These are phyloP conservation scores for Fagopyrum homotropicum DNA, from an alignment of 148 eudicot genomes.

Conservation along the genomic window DNA sequence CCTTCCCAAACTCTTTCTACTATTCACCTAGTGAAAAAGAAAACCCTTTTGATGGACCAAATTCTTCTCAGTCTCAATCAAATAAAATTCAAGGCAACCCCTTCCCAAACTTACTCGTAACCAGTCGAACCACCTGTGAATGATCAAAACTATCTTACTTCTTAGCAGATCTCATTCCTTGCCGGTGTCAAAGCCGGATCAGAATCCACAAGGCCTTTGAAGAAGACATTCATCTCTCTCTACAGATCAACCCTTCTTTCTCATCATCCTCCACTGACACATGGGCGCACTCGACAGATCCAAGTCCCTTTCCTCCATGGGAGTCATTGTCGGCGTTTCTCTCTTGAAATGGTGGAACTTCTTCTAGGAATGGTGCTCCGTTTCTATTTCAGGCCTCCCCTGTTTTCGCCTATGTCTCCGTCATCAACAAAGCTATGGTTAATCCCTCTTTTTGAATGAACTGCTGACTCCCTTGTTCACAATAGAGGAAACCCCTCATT, in stretches of 20 bases:
- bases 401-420: no score
- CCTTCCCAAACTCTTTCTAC: no score
- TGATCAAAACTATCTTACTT: slow-evolving; percentile 5
- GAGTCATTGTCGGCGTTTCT: slow-evolving; percentile 36
- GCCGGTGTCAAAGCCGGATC: slow-evolving; percentile 32
- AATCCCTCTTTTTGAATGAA: no score
- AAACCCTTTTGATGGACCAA: no score
- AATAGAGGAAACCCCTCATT: no score
- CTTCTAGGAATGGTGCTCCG: slow-evolving; percentile 68
- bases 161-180: slow-evolving; percentile 16
- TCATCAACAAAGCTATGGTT: no score
- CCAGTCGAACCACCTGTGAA: neutral
- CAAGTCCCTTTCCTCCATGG: slow-evolving; percentile 53
- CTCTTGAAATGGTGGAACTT: slow-evolving; percentile 68
- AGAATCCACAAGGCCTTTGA: slow-evolving; percentile 22
- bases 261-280: slow-evolving; percentile 23
- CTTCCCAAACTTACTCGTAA: neutral
- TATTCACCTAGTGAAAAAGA: no score
- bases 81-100: no score
- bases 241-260: slow-evolving; percentile 31
- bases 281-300: slow-evolving; percentile 43
- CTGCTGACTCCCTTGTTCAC: no score
- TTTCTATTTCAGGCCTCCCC: no score
- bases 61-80: no score
- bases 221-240: slow-evolving; percentile 51